Conservation (phyloP, 257 asterid species). For the Fraxinus cuspidata region DNA sequence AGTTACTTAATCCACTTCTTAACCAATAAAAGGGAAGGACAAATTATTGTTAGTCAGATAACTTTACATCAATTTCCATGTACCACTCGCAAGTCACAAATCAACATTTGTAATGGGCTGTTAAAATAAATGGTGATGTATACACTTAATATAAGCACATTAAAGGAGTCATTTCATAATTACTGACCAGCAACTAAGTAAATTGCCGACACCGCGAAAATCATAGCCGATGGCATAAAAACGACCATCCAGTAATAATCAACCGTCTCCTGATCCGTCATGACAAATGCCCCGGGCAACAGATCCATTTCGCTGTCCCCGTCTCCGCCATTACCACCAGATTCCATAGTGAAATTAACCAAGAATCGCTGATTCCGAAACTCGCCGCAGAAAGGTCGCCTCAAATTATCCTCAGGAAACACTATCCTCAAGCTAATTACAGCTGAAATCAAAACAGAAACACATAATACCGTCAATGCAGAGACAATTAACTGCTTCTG, state of each 20-base stretch:
- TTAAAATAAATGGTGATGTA: background rate
- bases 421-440: constrained; percentile 70
- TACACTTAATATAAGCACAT: background rate
- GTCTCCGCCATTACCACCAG: constrained; percentile 22
- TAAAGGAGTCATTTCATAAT: constrained; percentile 9
- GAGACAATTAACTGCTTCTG: constrained; percentile 52
- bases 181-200: constrained; percentile 75
- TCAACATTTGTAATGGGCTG: background rate
- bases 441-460: constrained; percentile 57
- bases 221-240: constrained; percentile 65
- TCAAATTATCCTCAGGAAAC: constrained; percentile 62
- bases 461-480: constrained; percentile 40
- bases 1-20: background rate
- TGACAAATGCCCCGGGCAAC: constrained; percentile 63
- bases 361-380: constrained; percentile 79
- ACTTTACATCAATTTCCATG: background rate
- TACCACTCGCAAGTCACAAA: background rate
- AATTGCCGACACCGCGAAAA: constrained; percentile 51
- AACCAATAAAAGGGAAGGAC: background rate
- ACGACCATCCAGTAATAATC: constrained; percentile 97
- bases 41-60: background rate
- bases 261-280: constrained; percentile 93
- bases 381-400: constrained; percentile 88
- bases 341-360: constrained; percentile 52
- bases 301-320: constrained; percentile 61